Evolutionary conservation across 2,329 filamentous ascomycete species (phyloP), one percentile per base, ranked within the genome.

Genomic region (Fusarium buharicum): DNA sequence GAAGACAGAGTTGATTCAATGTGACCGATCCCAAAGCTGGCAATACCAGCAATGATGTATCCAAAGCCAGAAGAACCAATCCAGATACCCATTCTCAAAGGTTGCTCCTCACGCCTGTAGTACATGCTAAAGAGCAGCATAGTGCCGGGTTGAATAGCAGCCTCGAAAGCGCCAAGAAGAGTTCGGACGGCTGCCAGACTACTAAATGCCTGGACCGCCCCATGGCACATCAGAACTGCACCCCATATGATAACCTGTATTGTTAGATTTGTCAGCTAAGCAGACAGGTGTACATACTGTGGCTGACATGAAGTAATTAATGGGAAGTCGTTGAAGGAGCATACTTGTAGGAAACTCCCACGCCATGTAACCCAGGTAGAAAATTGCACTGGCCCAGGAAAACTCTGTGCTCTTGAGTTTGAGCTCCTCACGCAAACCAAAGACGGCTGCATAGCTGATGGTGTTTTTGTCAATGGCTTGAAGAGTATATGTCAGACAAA

Each of bases 321-420:
- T 63, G 4, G 56, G 59, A 1, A 63, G 27, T 6, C 49, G 50
- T 24, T 61, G 59, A 24, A 63, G 17, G 9, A 55, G 13, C 46
- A 75, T 65, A 57, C 75, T 76, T 6, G 67, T 73, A 2, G 74
- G 74, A 33, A 74, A 76, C 46, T 76, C 74, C 39, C 72, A 74
- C 18, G 67, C 57, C 36, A 77, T 66, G 55, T 78, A 81, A 11
- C 72, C 55, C 10, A 78, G 69, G 46, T 78, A 81, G 59, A 79
- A 79, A 13, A 79, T 72, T 1, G 75, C 77, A 1, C 75, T 76
- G 0, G 77, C 65, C 77, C 75, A 79, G 1, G 70, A 74, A 55
- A 78, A 79, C 37, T 79, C 68, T 2, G 73, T 69, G 1, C 73
- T 73, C 0, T 69, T 58, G 1, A 80, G 68, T 8, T 69, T 50